A percentile compares a stretch with the other conserved stretches of the same genome.
Conservation (phyloP, 495 filamentous ascomycete species). For the Xeromyces bisporus region DNA sequence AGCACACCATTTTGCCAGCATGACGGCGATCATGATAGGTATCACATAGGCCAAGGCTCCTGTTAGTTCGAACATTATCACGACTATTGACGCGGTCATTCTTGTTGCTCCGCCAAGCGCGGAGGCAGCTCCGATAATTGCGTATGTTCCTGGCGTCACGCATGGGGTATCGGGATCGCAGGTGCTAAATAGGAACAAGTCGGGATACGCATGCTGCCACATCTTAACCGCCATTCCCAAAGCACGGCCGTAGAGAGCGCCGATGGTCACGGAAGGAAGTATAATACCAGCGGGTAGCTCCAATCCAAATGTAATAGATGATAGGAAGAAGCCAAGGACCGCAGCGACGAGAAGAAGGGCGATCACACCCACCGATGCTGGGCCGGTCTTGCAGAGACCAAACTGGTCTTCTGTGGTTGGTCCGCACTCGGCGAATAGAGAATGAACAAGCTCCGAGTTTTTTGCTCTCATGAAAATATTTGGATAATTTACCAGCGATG, state of each 20-base stretch:
- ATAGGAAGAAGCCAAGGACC: conserved; percentile 66
- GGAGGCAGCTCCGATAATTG: conserved; percentile 92
- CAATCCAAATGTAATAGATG: conserved; percentile 85
- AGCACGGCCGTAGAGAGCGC: conserved; percentile 81
- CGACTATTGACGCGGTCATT: conserved; percentile 93
- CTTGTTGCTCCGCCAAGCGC: conserved; percentile 90
- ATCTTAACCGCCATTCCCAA: conserved; percentile 78
- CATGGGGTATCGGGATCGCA: conserved; percentile 84
- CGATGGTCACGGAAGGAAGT: conserved; percentile 92
- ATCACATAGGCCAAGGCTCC: conserved; percentile 92
- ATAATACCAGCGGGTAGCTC: conserved; percentile 94
- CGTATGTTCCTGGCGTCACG: conserved; percentile 87
- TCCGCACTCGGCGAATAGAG: conserved; percentile 80
- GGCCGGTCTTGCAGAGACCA: conserved; percentile 68
- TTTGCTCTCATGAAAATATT: conserved; percentile 91
- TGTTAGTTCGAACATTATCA: conserved; percentile 98
- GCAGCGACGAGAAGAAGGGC: conserved; percentile 65
- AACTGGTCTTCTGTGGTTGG: conserved; percentile 64
- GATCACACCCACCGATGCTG: conserved; percentile 54
- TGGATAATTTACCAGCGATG: conserved; percentile 82
- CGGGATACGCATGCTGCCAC: conserved; percentile 66
- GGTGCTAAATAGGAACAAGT: conserved; percentile 55
- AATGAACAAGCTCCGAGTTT: conserved; percentile 78
- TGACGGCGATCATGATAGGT: conserved; percentile 98
- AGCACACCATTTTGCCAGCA: conserved; percentile 96